Conservation (phyloP, 2,329 filamentous ascomycete genomes). For the Graphilbum ipis-grandicollis region DNA sequence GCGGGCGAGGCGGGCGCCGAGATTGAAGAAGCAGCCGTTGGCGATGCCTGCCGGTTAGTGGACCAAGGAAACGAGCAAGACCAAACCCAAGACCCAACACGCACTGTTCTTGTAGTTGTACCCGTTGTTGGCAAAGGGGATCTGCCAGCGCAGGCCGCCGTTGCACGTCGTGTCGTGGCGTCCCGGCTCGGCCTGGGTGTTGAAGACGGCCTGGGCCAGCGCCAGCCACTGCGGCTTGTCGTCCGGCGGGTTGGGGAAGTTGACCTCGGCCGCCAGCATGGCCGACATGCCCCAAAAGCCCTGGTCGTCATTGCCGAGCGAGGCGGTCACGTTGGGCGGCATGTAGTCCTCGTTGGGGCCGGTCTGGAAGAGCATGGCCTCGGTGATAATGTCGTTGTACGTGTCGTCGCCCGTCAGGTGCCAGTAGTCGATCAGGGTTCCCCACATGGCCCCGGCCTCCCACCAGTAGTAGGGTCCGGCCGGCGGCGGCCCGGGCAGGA, state of each 20-base stretch:
- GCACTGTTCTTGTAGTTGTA: slow-evolving; percentile 44
- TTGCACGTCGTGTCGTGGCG: slow-evolving; percentile 38
- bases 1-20: slow-evolving; percentile 39
- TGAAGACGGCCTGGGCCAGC: slow-evolving; percentile 41
- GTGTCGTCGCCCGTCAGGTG: slow-evolving; percentile 25
- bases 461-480: slow-evolving; percentile 20
- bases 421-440: slow-evolving; percentile 22
- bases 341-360: slow-evolving; percentile 30
- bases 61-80: no score
- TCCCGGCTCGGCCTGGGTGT: slow-evolving; percentile 25
- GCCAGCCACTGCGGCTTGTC: slow-evolving; percentile 29
- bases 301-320: slow-evolving; percentile 41
- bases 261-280: slow-evolving; percentile 36
- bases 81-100: background rate
- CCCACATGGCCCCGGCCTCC: slow-evolving; percentile 15
- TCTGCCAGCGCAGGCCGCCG: slow-evolving; percentile 52
- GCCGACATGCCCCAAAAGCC: slow-evolving; percentile 40
- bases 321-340: slow-evolving; percentile 25
- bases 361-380: slow-evolving; percentile 27
- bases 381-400: slow-evolving; percentile 29
- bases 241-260: slow-evolving; percentile 26
- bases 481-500: slow-evolving; percentile 15
- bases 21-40: slow-evolving; percentile 32
- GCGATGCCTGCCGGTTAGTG: slow-evolving; percentile 15
- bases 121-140: slow-evolving; percentile 43